A percentile compares a stretch with the other conserved stretches of the same genome.
Evolutionary conservation across 257 asterid genomes (phyloP).

Genomic region (Nicotiana attenuata): DNA sequence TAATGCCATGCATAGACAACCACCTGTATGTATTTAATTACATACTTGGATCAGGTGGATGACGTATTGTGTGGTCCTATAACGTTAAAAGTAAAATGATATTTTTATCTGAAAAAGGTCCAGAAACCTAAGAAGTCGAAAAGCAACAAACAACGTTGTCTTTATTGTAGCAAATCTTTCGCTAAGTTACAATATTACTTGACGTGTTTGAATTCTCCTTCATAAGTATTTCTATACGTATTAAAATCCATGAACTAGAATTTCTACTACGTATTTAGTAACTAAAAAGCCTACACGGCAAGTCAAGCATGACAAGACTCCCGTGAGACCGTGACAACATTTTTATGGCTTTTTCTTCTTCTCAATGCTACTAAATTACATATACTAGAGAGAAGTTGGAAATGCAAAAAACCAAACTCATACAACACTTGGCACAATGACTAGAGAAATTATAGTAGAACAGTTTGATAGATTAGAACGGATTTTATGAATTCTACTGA

Average conservation of each 20-base stretch:
- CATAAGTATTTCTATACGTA: background rate
- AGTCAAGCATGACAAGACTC: background rate
- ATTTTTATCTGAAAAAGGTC: background rate
- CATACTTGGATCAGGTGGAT: background rate
- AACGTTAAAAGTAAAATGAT: background rate
- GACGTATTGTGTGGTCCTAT: background rate
- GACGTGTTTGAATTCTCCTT: constrained; percentile 3
- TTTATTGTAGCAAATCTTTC: background rate
- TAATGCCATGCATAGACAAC: background rate
- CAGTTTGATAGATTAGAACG: too few relatives aligned
- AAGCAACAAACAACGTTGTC: background rate
- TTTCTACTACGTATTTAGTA: background rate
- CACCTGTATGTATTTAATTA: background rate
- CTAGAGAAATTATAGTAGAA: background rate
- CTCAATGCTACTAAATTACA: background rate
- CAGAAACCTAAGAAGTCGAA: background rate
- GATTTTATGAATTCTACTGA: too few relatives aligned
- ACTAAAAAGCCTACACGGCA: background rate
- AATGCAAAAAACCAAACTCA: background rate
- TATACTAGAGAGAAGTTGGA: background rate
- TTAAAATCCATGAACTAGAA: background rate
- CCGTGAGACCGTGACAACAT: background rate
- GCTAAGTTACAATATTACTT: background rate
- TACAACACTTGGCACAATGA: background rate
- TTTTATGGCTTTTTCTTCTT: background rate